A percentile compares a stretch with the other conserved stretches of the same genome.
Evolutionary conservation across 805 yeast genomes (phyloP).

Genomic region (Kuraishia cidri): DNA sequence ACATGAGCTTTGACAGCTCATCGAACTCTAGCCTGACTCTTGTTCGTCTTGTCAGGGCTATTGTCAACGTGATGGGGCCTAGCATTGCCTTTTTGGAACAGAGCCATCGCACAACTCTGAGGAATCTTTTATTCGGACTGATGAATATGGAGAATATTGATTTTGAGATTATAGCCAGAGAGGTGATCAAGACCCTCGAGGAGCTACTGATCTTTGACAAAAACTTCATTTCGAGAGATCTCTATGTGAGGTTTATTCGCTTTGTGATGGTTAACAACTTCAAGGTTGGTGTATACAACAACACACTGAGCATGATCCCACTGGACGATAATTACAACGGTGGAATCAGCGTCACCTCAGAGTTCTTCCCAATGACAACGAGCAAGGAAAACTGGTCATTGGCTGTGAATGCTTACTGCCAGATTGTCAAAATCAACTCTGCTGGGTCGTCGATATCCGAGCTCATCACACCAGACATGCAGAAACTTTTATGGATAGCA

Average conservation of each 20-base stretch:
- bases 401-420: slow-evolving; percentile 18
- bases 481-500: slow-evolving; percentile 20
- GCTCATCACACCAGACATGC: slow-evolving; percentile 8
- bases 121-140: slow-evolving; percentile 25
- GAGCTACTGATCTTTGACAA: slow-evolving; percentile 39
- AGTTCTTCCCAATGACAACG: slow-evolving; percentile 22
- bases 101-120: slow-evolving; percentile 19
- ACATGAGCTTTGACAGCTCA: slow-evolving; percentile 33
- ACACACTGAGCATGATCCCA: slow-evolving; percentile 13
- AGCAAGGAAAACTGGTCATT: slow-evolving; percentile 15
- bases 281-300: slow-evolving; percentile 18
- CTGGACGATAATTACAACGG: slow-evolving; percentile 11
- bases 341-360: slow-evolving; percentile 9
- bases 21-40: slow-evolving; percentile 32
- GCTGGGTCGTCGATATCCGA: not conserved
- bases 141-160: slow-evolving; percentile 22
- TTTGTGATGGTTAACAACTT: slow-evolving; percentile 22
- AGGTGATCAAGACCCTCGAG: slow-evolving; percentile 31
- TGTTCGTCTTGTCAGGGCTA: slow-evolving; percentile 30
- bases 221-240: slow-evolving; percentile 16
- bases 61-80: slow-evolving; percentile 54
- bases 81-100: slow-evolving; percentile 25
- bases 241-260: slow-evolving; percentile 21
- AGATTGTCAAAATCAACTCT: slow-evolving; percentile 15
- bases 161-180: slow-evolving; percentile 23